A percentile compares a stretch with the other conserved stretches of the same genome.
Conservation (phyloP, 2,329 filamentous ascomycete species). For the Leptographium radiaticola region DNA sequence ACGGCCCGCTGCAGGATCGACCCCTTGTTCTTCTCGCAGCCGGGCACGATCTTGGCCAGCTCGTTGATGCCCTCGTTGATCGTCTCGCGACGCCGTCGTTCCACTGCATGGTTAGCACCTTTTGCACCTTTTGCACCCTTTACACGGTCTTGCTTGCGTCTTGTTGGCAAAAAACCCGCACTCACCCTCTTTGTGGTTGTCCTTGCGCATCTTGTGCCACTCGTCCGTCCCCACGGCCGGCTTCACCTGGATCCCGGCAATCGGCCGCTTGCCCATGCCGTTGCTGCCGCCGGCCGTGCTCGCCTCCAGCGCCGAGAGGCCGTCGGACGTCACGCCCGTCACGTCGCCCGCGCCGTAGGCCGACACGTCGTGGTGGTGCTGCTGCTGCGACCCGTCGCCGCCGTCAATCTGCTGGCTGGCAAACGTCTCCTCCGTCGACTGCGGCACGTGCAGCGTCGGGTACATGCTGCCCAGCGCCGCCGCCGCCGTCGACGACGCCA, state of each 20-base stretch:
- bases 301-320: constrained; percentile 10
- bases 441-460: constrained; percentile 44
- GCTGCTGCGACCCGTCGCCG: constrained; percentile 15
- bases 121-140: too few species aligned
- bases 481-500: constrained; percentile 45
- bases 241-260: constrained; percentile 34
- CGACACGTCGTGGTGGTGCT: constrained; percentile 14
- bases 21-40: constrained; percentile 98
- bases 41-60: constrained; percentile 91
- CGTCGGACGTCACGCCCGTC: constrained; percentile 19
- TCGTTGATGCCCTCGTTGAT: constrained; percentile 99
- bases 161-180: too few species aligned
- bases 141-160: too few species aligned
- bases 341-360: constrained; percentile 22
- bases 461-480: constrained; percentile 46
- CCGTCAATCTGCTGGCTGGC: constrained; percentile 31
- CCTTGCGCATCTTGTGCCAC: constrained; percentile 94
- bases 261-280: constrained; percentile 9
- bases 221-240: constrained; percentile 90
- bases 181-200: constrained; percentile 97
- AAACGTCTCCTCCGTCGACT: constrained; percentile 46
- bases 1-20: constrained; percentile 90
- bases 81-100: constrained; percentile 89
- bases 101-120: constrained; percentile 52
- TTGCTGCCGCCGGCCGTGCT: constrained; percentile 9